Evolutionary conservation across 73 alveolate species (phyloP).

Genomic region (Breviolum minutum): DNA sequence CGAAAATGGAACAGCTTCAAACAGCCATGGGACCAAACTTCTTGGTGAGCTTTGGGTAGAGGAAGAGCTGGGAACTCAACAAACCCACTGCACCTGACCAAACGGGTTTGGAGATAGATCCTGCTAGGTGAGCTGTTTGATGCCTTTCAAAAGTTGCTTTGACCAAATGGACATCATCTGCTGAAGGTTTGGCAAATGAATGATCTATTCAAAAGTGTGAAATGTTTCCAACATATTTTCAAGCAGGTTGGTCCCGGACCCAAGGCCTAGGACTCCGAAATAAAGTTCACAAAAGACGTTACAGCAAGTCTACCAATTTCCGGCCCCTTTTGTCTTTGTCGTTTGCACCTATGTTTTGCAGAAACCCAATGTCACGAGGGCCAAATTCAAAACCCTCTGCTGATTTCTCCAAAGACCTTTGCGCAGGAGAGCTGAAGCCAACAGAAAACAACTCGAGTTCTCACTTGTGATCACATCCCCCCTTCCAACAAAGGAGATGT

Average conservation of each 20-base stretch:
- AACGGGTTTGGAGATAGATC: too few relatives aligned
- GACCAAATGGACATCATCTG: too few relatives aligned
- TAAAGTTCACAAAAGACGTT: not conserved
- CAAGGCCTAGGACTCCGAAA: not conserved
- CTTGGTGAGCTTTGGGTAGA: slow-evolving; percentile 66
- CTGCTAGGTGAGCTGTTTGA: too few relatives aligned
- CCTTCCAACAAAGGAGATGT: too few relatives aligned
- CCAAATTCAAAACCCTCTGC: slow-evolving; percentile 88
- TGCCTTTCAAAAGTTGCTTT: too few relatives aligned
- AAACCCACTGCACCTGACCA: slow-evolving; percentile 61
- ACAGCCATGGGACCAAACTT: slow-evolving; percentile 55
- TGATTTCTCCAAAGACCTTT: slow-evolving; percentile 44
- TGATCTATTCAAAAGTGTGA: too few relatives aligned
- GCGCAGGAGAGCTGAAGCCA: not conserved
- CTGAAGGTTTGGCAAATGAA: too few relatives aligned
- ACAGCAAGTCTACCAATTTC: not conserved
- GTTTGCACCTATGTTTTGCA: slow-evolving; percentile 67
- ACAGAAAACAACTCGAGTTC: not conserved
- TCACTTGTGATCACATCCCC: too few relatives aligned
- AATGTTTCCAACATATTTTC: too few relatives aligned
- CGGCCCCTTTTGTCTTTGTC: not conserved
- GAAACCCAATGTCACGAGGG: slow-evolving; percentile 67
- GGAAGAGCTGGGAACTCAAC: slow-evolving; percentile 67
- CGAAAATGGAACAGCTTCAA: too few relatives aligned
- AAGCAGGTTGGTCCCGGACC: not conserved